These are phyloP conservation scores for Mycena rebaudengoi DNA, from an alignment of 768 basidiomycete species.

Conservation along the genomic window DNA sequence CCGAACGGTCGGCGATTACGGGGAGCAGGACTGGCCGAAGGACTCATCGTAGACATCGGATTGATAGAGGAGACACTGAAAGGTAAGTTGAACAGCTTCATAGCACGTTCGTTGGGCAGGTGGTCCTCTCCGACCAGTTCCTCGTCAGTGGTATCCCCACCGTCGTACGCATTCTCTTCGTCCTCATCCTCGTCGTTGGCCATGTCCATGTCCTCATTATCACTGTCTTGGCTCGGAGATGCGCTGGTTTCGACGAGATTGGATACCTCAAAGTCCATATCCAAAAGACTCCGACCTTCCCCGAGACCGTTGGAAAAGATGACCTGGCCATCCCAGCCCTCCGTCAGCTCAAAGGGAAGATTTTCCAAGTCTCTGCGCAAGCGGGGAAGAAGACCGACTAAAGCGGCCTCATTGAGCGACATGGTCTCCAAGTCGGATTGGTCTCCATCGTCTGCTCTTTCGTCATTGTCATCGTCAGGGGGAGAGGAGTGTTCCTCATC, in stretches of 20 bases:
- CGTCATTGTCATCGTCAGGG: constrained; percentile 63
- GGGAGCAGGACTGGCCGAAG: constrained; percentile 55
- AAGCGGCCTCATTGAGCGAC: constrained; percentile 35
- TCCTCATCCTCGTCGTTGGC: too few relatives aligned
- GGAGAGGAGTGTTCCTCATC: constrained; percentile 35
- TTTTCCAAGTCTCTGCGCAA: constrained; percentile 44
- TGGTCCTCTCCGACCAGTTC: constrained; percentile 82
- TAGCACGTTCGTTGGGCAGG: constrained; percentile 78
- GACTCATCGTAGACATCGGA: constrained; percentile 78
- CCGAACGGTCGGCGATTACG: constrained; percentile 42
- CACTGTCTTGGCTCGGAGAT: constrained; percentile 59
- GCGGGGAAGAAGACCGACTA: constrained; percentile 38
- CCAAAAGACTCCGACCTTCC: constrained; percentile 66
- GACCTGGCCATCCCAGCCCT: constrained; percentile 80
- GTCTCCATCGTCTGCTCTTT: constrained; percentile 58
- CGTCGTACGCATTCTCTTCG: constrained; percentile 62
- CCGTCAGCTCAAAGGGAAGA: constrained; percentile 71
- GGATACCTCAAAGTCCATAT: constrained; percentile 77
- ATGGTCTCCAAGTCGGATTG: constrained; percentile 52
- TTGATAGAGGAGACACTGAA: constrained; percentile 71
- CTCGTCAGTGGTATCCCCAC: constrained; percentile 82
- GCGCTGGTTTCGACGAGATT: constrained; percentile 59
- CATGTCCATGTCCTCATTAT: constrained; percentile 57
- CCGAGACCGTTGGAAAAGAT: constrained; percentile 72
- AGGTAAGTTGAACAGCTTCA: constrained; percentile 76